Conservation (phyloP, 2,329 filamentous ascomycete genomes). For the Diplocarpon rosae region DNA sequence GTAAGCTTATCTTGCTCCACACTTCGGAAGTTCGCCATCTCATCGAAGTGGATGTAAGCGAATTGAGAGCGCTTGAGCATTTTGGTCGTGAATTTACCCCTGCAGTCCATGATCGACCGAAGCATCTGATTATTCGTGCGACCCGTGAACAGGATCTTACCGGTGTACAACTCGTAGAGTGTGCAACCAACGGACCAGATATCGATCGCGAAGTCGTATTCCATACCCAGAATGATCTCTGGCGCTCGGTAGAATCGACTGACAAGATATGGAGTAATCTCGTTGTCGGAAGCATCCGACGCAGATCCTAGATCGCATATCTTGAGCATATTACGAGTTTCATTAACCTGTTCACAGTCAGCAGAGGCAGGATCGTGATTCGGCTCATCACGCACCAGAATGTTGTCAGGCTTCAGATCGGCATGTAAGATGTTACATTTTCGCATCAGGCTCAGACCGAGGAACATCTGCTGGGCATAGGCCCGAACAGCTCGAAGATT, state of each 20-base stretch:
- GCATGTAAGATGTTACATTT: conserved; percentile 92
- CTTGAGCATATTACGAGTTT: conserved; percentile 74
- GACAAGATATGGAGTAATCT: conserved; percentile 89
- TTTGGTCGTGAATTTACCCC: conserved; percentile 84
- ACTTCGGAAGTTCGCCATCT: conserved; percentile 71
- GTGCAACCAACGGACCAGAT: conserved; percentile 98
- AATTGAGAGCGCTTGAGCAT: conserved; percentile 75
- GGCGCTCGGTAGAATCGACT: conserved; percentile 96
- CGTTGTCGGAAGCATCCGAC: conserved; percentile 79
- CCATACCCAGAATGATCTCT: conserved; percentile 94
- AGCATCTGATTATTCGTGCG: conserved; percentile 98
- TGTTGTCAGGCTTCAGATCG: conserved; percentile 96
- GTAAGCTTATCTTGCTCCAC: conserved; percentile 81
- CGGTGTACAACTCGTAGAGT: conserved; percentile 91
- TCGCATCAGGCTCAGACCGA: conserved; percentile 76
- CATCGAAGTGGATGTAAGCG: conserved; percentile 70
- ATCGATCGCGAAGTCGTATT: conserved; percentile 88
- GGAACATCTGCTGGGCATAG: conserved; percentile 91
- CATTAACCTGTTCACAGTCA: conserved; percentile 48
- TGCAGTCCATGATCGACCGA: conserved; percentile 87
- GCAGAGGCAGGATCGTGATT: conserved; percentile 1
- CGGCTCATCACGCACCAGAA: conserved; percentile 40
- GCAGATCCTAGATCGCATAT: conserved; percentile 97
- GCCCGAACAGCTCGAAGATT: conserved; percentile 77
- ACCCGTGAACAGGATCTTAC: conserved; percentile 92